Base-by-base conservation (phyloP, 495 filamentous ascomycete species). In the Cercophora newfieldiana region DNA sequence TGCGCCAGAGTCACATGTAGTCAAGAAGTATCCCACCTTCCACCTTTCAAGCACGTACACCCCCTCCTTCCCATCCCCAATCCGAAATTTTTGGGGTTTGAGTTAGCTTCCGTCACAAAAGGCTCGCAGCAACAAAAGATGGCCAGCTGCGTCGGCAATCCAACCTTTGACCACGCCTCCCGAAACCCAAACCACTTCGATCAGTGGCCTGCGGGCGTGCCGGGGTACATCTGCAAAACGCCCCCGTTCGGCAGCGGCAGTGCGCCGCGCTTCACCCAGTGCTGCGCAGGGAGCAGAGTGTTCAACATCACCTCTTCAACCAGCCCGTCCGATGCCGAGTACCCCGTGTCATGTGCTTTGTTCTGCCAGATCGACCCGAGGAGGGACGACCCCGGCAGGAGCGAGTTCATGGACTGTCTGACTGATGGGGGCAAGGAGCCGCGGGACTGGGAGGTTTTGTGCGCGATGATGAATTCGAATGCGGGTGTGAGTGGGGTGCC, bases 251-350 rank as follows among this genome's bases (percentile, higher is more conserved):
- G 58, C 58, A 44, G 30, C n/a, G 31, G 33, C 58, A 48, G 21
- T 3, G 19, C 19, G 8, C 58, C 58, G n/a, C 58, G 58, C 30
- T 60, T 60, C 21, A 14, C 29, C 7, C 30, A 24, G 19, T 60
- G 58, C 33, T 60, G 58, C 58, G 21, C 54, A 14, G 58, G 21
- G 7, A 21, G 29, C 29, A 14, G 5, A 30, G 29, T 60, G 29
- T 47, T 22, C 58, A 60, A 60, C 30, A 25, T 60, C 31, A 60
- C 58, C 6, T 47, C 58, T 8, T 31, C 58, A 10, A 60, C 58
- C 3, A 19, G 21, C 21, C 18, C 47, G 21, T 16, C 19, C 3
- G 58, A 60, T 7, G 1, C 7, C 31, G 58, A 16, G 30, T 60
- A 47, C 25, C 58, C 58, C 21, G 33, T 48, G 12, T 22, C 58